Conservation (phyloP, 129 eudicot genomes). For the Saussurea involucrata region DNA sequence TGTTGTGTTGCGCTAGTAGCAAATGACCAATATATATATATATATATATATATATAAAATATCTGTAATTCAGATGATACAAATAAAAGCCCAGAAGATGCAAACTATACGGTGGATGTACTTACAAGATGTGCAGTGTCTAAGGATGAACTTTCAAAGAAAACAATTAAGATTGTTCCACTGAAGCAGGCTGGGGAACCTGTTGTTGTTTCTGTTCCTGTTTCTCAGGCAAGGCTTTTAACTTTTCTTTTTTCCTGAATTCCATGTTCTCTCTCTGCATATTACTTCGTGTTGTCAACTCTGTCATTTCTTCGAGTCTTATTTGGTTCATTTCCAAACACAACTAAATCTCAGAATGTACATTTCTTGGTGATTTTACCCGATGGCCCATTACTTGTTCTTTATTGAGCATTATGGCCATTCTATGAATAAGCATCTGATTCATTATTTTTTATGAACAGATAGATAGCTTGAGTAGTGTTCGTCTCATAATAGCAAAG, state of each 20-base stretch:
- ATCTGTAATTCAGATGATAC: conserved; percentile 56
- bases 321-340: neutral
- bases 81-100: conserved; percentile 87
- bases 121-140: conserved; percentile 76
- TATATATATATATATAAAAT: neutral
- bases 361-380: conserved; percentile 1
- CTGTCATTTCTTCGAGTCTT: neutral
- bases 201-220: conserved; percentile 75
- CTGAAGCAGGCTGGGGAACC: conserved; percentile 87
- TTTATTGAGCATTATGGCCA: neutral
- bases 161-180: conserved; percentile 61
- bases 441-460: conserved; percentile 26
- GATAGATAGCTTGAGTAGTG: conserved; percentile 76
- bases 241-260: neutral
- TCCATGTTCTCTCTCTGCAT: neutral
- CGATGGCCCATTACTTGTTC: neutral
- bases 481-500: conserved; percentile 77
- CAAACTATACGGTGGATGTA: conserved; percentile 75
- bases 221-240: conserved; percentile 64
- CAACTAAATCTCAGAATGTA: neutral
- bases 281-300: neutral
- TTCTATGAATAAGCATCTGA: neutral
- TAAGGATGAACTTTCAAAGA: conserved; percentile 65
- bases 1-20: neutral
- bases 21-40: neutral